Percentiles rank a stretch among this genome's conserved stretches.
These are phyloP conservation scores for Flammula alnicola DNA, from an alignment of 1,284 basidiomycete species.

Conservation along the genomic window DNA sequence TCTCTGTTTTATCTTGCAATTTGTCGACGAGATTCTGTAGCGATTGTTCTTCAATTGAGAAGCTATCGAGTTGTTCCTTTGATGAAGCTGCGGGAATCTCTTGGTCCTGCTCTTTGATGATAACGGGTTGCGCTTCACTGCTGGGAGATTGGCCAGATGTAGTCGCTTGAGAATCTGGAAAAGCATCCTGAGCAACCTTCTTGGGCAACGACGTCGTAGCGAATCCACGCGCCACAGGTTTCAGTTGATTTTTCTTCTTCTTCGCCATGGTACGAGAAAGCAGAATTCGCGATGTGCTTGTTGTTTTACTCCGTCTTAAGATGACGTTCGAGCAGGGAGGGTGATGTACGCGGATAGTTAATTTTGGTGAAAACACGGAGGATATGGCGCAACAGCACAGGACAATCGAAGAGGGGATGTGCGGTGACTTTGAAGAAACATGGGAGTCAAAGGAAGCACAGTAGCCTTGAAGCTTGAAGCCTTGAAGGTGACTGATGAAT, in stretches of 20 bases:
- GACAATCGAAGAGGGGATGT: no score
- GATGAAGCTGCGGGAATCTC: slow-evolving; percentile 14
- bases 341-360: no score
- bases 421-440: no score
- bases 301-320: no score
- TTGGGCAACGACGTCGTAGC: slow-evolving; percentile 90
- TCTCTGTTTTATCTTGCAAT: slow-evolving; percentile 88
- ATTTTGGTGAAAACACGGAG: no score
- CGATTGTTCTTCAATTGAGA: slow-evolving; percentile 55
- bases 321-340: no score
- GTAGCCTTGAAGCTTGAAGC: no score
- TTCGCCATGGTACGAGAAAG: slow-evolving; percentile 48
- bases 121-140: background rate
- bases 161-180: slow-evolving; percentile 31
- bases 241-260: slow-evolving; percentile 86
- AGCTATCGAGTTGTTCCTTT: slow-evolving; percentile 38
- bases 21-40: slow-evolving; percentile 78
- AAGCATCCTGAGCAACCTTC: slow-evolving; percentile 54
- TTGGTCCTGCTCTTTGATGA: background rate
- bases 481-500: no score
- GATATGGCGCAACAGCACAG: no score
- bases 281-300: no score
- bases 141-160: slow-evolving; percentile 15
- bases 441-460: no score
- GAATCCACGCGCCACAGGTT: slow-evolving; percentile 78